Percentiles rank a stretch among this genome's conserved stretches.
Conservation (phyloP, 805 yeast genomes). For the Teunomyces funiuensis region DNA sequence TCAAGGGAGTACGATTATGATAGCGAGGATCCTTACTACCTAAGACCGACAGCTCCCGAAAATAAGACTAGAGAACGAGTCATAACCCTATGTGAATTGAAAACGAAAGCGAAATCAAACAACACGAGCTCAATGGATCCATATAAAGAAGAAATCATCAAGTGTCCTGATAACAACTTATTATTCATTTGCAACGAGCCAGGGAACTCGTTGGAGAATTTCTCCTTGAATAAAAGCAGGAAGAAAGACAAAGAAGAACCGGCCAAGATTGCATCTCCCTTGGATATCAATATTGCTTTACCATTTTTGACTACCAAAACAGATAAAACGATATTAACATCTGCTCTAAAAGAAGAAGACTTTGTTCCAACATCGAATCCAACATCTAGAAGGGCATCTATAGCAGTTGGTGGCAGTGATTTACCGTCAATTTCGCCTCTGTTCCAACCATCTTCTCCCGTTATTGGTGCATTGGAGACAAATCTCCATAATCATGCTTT, state of each 20-base stretch:
- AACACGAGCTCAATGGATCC: slow-evolving; percentile 36
- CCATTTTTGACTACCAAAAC: slow-evolving; percentile 41
- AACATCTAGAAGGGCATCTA: slow-evolving; percentile 29
- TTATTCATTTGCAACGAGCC: slow-evolving; percentile 54
- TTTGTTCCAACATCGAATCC: slow-evolving; percentile 11
- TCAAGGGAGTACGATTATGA: slow-evolving; percentile 56
- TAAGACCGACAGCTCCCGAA: slow-evolving; percentile 8
- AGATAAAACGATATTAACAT: slow-evolving; percentile 30
- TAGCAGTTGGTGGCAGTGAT: slow-evolving; percentile 13
- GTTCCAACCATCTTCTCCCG: slow-evolving; percentile 29
- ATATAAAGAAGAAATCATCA: slow-evolving; percentile 60
- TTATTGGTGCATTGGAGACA: slow-evolving; percentile 41
- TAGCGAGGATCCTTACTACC: slow-evolving; percentile 21
- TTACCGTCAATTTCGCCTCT: slow-evolving; percentile 7
- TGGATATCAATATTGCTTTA: slow-evolving; percentile 43
- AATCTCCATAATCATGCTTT: slow-evolving; percentile 14
- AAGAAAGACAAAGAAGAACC: slow-evolving; percentile 10
- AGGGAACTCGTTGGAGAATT: slow-evolving; percentile 13
- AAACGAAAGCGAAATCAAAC: slow-evolving; percentile 45
- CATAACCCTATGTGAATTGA: slow-evolving; percentile 61
- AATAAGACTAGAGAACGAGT: slow-evolving; percentile 45
- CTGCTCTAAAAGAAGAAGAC: slow-evolving; percentile 14
- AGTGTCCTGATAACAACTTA: slow-evolving; percentile 60
- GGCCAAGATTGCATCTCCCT: slow-evolving; percentile 41
- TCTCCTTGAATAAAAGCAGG: slow-evolving; percentile 19